These are phyloP conservation scores for Scedosporium aurantiacum DNA, from an alignment of 2,329 filamentous ascomycete genomes.

Conservation along the genomic window DNA sequence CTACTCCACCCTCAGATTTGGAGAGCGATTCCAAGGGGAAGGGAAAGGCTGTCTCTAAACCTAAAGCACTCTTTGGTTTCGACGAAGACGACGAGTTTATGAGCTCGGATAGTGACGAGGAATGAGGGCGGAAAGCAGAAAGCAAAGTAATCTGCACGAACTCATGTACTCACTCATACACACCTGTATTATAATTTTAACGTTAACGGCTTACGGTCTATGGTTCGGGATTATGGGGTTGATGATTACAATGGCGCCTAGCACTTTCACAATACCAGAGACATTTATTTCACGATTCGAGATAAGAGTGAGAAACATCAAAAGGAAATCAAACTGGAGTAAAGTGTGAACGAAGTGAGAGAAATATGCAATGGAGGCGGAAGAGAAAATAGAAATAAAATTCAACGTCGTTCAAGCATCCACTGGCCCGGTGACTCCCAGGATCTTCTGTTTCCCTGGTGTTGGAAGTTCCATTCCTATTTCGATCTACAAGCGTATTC, in stretches of 20 bases:
- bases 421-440: too few relatives aligned
- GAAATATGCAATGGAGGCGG: too few relatives aligned
- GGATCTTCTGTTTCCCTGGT: too few relatives aligned
- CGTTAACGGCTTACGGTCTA: neutral
- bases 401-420: too few relatives aligned
- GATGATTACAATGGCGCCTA: neutral
- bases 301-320: too few relatives aligned
- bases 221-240: neutral
- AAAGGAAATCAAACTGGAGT: too few relatives aligned
- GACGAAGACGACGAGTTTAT: constrained; percentile 70
- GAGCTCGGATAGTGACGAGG: constrained; percentile 54
- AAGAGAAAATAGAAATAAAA: too few relatives aligned
- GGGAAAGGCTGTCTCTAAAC: constrained; percentile 23
- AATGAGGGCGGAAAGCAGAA: constrained; percentile 15
- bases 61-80: constrained; percentile 58
- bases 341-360: too few relatives aligned
- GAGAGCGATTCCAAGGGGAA: constrained; percentile 25
- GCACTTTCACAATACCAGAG: neutral
- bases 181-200: neutral
- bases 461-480: too few relatives aligned
- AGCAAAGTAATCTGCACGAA: neutral
- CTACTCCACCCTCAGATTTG: constrained; percentile 34
- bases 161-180: neutral
- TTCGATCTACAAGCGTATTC: too few relatives aligned
- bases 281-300: neutral